These are phyloP conservation scores for Rhynchospora tenuis DNA, from an alignment of 176 grass and related monocot species.

Conservation along the genomic window DNA sequence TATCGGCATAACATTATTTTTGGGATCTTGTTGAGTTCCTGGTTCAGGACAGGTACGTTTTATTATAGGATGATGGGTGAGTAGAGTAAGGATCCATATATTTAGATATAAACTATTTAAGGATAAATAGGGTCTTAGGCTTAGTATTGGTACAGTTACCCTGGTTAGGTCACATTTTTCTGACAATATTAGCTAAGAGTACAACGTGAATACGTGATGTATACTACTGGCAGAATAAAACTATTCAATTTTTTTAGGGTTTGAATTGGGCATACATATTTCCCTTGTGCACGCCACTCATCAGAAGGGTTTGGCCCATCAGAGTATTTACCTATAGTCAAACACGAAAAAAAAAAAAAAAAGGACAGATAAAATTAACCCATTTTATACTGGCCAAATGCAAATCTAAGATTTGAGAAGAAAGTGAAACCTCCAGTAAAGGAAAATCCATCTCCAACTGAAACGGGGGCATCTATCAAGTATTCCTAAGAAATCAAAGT, in stretches of 20 bases:
- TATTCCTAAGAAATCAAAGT: conserved; percentile 42
- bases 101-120: not conserved
- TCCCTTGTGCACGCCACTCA: conserved; percentile 83
- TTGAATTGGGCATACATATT: conserved; percentile 46
- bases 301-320: conserved; percentile 67
- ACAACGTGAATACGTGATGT: not conserved
- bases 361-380: not conserved
- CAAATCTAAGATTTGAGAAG: not conserved
- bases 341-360: not conserved
- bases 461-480: conserved; percentile 60
- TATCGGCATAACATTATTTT: not conserved
- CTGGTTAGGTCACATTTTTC: not conserved
- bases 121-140: not conserved
- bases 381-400: not conserved
- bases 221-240: not conserved
- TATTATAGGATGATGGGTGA: not conserved
- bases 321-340: conserved; percentile 72
- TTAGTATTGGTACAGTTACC: not conserved
- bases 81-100: not conserved
- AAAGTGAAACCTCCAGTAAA: conserved; percentile 64
- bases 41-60: not conserved
- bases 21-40: not conserved
- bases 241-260: not conserved
- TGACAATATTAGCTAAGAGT: not conserved
- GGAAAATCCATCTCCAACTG: conserved; percentile 82